phyloP scores from a whole-genome alignment of 441 rosid genomes.

The Eruca vesicaria region DNA sequence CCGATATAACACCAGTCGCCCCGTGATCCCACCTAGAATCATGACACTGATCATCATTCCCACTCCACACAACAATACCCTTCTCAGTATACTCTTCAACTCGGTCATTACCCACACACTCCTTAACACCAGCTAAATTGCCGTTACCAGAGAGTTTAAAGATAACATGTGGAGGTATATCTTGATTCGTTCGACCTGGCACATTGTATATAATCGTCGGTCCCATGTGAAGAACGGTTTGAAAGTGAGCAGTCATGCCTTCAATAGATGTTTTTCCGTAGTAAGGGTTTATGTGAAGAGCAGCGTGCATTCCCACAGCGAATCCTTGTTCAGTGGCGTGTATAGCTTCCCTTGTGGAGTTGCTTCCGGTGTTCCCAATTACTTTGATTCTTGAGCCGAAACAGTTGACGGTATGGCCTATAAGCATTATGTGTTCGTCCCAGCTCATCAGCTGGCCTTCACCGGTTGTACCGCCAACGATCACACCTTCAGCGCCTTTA shows the following conservation, averaged over 20 bases:
- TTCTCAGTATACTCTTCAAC: not conserved
- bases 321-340: conserved; percentile 97
- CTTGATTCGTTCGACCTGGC: not conserved
- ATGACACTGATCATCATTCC: not conserved
- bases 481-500: conserved; percentile 72
- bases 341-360: conserved; percentile 89
- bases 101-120: not conserved
- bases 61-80: not conserved
- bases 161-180: not conserved
- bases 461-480: conserved; percentile 94
- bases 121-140: not conserved
- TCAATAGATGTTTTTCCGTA: conserved; percentile 84
- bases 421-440: conserved; percentile 96
- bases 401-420: conserved; percentile 81
- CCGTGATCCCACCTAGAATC: not conserved
- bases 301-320: conserved; percentile 94
- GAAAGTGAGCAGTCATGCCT: conserved; percentile 46
- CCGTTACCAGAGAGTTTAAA: not conserved
- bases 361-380: conserved; percentile 90
- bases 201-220: not conserved
- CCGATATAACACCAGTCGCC: not conserved
- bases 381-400: conserved; percentile 78
- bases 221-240: not conserved
- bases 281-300: conserved; percentile 90
- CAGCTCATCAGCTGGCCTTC: conserved; percentile 96